Evolutionary conservation across 2,329 filamentous ascomycete genomes (phyloP).

Genomic region (Daldinia eschscholtzii): DNA sequence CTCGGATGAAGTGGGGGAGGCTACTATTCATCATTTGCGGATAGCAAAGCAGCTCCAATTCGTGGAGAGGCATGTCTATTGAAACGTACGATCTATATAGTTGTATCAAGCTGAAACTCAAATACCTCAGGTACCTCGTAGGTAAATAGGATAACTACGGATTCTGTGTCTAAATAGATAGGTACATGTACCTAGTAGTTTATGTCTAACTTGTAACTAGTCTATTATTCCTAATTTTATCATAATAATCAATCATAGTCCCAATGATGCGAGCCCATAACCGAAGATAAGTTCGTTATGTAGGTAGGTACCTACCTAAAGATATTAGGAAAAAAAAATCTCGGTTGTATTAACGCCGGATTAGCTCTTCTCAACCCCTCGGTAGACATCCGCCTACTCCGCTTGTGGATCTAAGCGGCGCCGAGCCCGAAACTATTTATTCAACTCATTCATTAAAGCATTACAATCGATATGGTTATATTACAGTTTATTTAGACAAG

Average conservation of each 20-base stretch:
- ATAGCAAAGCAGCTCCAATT: not conserved
- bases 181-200: too few species aligned
- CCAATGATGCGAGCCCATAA: too few species aligned
- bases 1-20: conserved; percentile 42
- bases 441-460: not conserved
- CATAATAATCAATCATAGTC: not conserved
- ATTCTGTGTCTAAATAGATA: too few species aligned
- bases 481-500: not conserved
- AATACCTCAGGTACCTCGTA: too few species aligned
- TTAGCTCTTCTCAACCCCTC: not conserved
- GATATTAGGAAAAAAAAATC: not conserved
- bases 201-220: too few species aligned
- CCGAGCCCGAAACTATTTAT: not conserved
- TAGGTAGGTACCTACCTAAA: not conserved
- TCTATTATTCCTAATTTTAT: not conserved
- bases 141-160: not conserved
- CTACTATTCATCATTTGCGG: conserved; percentile 15
- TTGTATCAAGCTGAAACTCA: too few species aligned
- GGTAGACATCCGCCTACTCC: not conserved
- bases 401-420: not conserved
- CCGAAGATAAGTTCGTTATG: too few species aligned
- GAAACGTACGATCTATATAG: not conserved
- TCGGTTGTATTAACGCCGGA: conserved; percentile 2
- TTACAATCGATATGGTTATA: not conserved
- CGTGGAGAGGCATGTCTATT: not conserved